Base-by-base conservation (phyloP, 371 early-diverging fungal genomes). In the Mortierella sp. region DNA sequence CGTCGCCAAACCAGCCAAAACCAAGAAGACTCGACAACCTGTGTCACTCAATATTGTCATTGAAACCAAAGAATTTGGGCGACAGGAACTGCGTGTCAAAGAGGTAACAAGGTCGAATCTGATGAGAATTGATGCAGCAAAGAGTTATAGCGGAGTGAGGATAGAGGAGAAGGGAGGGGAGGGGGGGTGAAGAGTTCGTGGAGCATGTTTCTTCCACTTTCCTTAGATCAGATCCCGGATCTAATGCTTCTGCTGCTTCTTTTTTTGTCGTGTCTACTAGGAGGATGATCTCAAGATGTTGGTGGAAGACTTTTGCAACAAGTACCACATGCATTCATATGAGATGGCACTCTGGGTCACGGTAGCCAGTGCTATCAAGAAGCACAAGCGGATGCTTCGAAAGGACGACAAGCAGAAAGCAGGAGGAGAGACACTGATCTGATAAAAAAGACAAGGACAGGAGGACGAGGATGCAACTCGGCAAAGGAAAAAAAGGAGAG, bases 261-360 rank as follows among this genome's bases (percentile, higher is more conserved):
- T 7, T 22, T 7, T 5, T 28, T 43, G 5, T 22, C 49, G 44
- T 43, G 21, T 3, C 19, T 24, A 10, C 45, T 49, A 65, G 72
- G 29, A 49, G 34, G 58, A 65, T 16, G 50, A 71, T 29, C 52
- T 73, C 27, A 57, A 63, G 52, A 37, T n/a, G 2, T 8, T 50
- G 21, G 67, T 73, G 21, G 63, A 66, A 17, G 45, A 54, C 2
- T 73, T 73, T 49, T 73, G 73, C 21, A 5, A 16, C 21, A 41
- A 46, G 39, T 73, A 58, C 29, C 21, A 55, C 17, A 73, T 73
- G 73, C 50, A 50, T 6, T 27, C 40, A 27, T 73, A 63, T 47
- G 67, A 59, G 60, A 73, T 67, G 67, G 73, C 73, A 0, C 8
- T 73, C 9, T 73, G 58, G 58, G 67, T 67, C 16, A 66, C 63